Conservation (phyloP, 2,329 filamentous ascomycete genomes). For the Tolypocladium sp. region DNA sequence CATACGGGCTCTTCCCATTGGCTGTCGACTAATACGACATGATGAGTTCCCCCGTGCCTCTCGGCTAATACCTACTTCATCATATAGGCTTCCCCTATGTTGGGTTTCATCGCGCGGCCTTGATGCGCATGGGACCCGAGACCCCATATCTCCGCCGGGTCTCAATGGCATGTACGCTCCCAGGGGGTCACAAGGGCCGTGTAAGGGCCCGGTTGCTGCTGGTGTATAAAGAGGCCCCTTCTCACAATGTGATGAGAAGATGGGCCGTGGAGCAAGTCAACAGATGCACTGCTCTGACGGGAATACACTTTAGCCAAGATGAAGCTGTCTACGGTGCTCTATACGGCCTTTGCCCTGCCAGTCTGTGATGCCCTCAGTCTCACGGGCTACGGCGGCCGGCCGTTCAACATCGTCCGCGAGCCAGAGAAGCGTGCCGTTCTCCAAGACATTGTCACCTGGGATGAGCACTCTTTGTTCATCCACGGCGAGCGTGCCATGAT, state of each 20-base stretch:
- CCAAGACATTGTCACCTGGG: conserved; percentile 52
- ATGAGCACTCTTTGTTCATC: conserved; percentile 62
- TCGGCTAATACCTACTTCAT: background rate
- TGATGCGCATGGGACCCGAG: background rate
- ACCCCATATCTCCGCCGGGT: background rate
- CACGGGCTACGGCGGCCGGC: conserved; percentile 7
- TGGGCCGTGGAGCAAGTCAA: background rate
- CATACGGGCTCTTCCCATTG: too few relatives aligned
- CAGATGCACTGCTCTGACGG: background rate
- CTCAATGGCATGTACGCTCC: background rate
- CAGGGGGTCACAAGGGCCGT: background rate
- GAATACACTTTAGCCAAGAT: conserved; percentile 6
- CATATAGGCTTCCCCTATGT: background rate
- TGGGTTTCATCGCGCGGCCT: background rate
- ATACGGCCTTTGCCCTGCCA: conserved; percentile 6
- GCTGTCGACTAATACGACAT: background rate
- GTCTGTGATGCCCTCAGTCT: conserved; percentile 8
- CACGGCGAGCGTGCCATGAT: conserved; percentile 61
- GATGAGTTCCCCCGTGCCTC: background rate
- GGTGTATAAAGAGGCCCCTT: background rate
- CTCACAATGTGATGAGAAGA: background rate
- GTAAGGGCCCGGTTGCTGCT: too few relatives aligned
- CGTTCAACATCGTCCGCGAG: conserved; percentile 12
- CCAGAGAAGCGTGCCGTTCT: conserved; percentile 14
- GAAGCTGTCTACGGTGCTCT: conserved; percentile 10